These are phyloP conservation scores for Didymella exigua DNA, from an alignment of 2,329 filamentous ascomycete species.

Conservation along the genomic window DNA sequence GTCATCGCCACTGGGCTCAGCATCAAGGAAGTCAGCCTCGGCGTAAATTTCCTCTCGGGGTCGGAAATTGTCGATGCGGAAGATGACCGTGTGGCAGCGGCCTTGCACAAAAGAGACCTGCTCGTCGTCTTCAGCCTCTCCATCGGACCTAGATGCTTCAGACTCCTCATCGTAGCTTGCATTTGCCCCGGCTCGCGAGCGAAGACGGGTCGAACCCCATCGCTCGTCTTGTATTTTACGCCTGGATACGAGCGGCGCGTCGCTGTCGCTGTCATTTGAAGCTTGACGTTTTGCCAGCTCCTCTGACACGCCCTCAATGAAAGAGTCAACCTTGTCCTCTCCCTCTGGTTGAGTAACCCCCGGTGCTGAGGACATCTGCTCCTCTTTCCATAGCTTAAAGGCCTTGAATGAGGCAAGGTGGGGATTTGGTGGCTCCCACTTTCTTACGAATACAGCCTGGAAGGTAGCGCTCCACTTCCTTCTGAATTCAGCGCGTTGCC, in stretches of 20 bases:
- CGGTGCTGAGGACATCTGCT: neutral
- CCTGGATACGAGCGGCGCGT: constrained; percentile 31
- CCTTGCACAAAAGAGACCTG: constrained; percentile 63
- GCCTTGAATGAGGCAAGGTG: constrained; percentile 52
- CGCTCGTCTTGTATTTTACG: constrained; percentile 29
- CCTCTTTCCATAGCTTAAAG: constrained; percentile 50
- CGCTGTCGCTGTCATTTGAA: constrained; percentile 32
- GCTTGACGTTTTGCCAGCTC: constrained; percentile 4
- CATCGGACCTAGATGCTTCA: constrained; percentile 32
- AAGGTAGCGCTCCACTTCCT: constrained; percentile 77
- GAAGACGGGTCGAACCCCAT: constrained; percentile 41
- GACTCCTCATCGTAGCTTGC: constrained; percentile 40
- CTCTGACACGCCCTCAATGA: constrained; percentile 29
- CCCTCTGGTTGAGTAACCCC: neutral
- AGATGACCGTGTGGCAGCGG: constrained; percentile 71
- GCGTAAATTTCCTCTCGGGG: constrained; percentile 70
- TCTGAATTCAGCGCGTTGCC: constrained; percentile 78
- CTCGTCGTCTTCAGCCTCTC: constrained; percentile 21
- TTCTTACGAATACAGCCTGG: constrained; percentile 67
- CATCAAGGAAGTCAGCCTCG: constrained; percentile 74
- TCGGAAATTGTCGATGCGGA: constrained; percentile 77
- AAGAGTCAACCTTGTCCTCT: constrained; percentile 32
- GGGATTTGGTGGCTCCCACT: constrained; percentile 51
- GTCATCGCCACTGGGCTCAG: constrained; percentile 63
- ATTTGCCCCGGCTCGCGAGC: constrained; percentile 33